phyloP scores from a whole-genome alignment of 2,329 filamentous ascomycete species.

The Penicillium sp. region DNA sequence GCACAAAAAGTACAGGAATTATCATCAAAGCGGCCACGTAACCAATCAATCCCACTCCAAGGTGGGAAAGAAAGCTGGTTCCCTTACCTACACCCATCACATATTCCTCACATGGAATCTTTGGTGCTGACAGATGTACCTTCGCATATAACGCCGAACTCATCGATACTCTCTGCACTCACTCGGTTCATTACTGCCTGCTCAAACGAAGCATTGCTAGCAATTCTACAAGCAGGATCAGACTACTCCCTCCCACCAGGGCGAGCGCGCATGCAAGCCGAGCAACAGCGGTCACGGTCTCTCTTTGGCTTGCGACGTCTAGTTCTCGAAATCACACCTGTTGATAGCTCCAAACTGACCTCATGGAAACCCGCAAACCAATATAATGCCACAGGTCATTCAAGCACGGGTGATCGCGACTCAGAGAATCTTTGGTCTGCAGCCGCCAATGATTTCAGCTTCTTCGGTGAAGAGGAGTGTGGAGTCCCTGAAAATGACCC shows the following conservation, averaged over 20 bases:
- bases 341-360: slow-evolving; percentile 21
- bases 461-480: slow-evolving; percentile 59
- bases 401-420: slow-evolving; percentile 58
- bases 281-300: slow-evolving; percentile 48
- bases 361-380: slow-evolving; percentile 45
- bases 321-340: slow-evolving; percentile 53
- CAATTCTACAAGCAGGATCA: slow-evolving; percentile 52
- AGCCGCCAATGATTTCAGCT: slow-evolving; percentile 59
- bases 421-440: slow-evolving; percentile 60
- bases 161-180: slow-evolving; percentile 44
- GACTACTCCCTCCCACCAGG: slow-evolving; percentile 61
- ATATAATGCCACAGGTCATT: slow-evolving; percentile 49
- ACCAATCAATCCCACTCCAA: slow-evolving; percentile 28
- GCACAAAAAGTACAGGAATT: slow-evolving; percentile 37
- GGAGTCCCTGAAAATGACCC: slow-evolving; percentile 48
- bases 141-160: slow-evolving; percentile 39
- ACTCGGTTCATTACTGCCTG: slow-evolving; percentile 57
- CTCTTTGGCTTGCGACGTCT: slow-evolving; percentile 57
- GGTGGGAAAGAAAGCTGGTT: slow-evolving; percentile 27
- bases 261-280: slow-evolving; percentile 48
- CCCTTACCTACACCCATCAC: slow-evolving; percentile 52
- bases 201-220: slow-evolving; percentile 54
- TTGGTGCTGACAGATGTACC: slow-evolving; percentile 59
- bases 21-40: slow-evolving; percentile 38
- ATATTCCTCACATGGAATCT: slow-evolving; percentile 54